Evolutionary conservation across 2,329 filamentous ascomycete genomes (phyloP).

Genomic region (Ophiostoma populinum): DNA sequence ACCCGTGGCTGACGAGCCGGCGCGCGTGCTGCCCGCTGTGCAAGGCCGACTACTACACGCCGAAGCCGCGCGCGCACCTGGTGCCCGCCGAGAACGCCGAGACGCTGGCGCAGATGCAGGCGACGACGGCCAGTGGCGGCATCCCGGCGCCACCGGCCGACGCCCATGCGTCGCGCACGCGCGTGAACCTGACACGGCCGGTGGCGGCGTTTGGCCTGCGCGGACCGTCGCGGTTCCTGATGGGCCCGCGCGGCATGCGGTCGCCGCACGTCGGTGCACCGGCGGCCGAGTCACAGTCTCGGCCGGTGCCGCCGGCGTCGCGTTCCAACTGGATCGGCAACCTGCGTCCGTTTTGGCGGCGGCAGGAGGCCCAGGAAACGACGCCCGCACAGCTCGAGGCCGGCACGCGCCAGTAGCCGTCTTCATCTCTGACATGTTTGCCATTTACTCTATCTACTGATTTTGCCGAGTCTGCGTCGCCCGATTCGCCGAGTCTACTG

Average conservation of each 20-base stretch:
- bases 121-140: not conserved
- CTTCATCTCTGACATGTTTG: not conserved
- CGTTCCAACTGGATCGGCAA: slow-evolving; percentile 4
- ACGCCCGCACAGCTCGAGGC: slow-evolving; percentile 20
- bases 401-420: slow-evolving; percentile 12
- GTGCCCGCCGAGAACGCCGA: slow-evolving; percentile 23
- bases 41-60: slow-evolving; percentile 94
- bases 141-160: no score
- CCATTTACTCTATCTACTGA: not conserved
- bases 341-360: slow-evolving; percentile 4
- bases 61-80: slow-evolving; percentile 63
- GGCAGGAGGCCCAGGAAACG: slow-evolving; percentile 9
- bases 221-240: slow-evolving; percentile 8
- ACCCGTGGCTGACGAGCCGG: slow-evolving; percentile 89
- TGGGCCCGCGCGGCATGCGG: not conserved
- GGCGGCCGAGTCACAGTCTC: not conserved
- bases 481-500: no score
- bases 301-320: not conserved
- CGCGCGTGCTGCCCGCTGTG: slow-evolving; percentile 93
- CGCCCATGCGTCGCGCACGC: no score
- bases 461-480: no score
- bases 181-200: slow-evolving; percentile 28
- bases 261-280: not conserved
- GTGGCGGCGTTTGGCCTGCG: slow-evolving; percentile 21
- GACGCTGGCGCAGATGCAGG: slow-evolving; percentile 16